Evolutionary conservation across 176 grass and related monocot genomes (phyloP).

Genomic region (Raddia distichophylla): DNA sequence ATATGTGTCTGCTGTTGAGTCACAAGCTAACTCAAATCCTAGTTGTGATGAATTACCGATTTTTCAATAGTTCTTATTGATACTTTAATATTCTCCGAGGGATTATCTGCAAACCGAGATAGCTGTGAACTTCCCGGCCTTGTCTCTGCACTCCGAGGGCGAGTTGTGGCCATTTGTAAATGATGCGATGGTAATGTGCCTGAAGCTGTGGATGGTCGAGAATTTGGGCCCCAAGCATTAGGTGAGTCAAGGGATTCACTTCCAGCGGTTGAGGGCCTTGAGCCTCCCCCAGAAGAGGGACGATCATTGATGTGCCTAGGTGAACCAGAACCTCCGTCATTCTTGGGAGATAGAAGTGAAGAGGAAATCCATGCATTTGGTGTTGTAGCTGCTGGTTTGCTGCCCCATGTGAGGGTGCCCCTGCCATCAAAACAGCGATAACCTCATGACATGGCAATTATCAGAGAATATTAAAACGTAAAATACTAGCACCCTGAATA

Average conservation of each 20-base stretch:
- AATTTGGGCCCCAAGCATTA: constrained; percentile 82
- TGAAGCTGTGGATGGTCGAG: constrained; percentile 85
- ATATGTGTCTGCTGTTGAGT: not conserved
- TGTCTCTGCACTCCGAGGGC: constrained; percentile 95
- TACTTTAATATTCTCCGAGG: constrained; percentile 49
- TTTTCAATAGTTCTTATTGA: constrained; percentile 60
- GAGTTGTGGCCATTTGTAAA: constrained; percentile 49
- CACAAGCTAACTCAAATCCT: not conserved
- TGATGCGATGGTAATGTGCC: constrained; percentile 68
- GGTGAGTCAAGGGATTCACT: constrained; percentile 79
- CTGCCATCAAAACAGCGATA: constrained; percentile 53
- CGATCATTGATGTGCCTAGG: constrained; percentile 62
- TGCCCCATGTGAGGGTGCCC: constrained; percentile 95
- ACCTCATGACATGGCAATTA: constrained; percentile 20
- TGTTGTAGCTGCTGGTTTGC: constrained; percentile 56
- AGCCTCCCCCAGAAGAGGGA: constrained; percentile 83
- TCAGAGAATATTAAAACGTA: constrained; percentile 28
- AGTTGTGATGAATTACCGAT: constrained; percentile 39
- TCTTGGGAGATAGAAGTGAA: constrained; percentile 83
- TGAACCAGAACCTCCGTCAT: constrained; percentile 57
- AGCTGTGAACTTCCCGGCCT: constrained; percentile 94
- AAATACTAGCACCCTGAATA: constrained; percentile 22
- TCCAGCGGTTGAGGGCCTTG: constrained; percentile 88
- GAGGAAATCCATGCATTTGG: constrained; percentile 88
- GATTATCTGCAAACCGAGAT: constrained; percentile 91